These are phyloP conservation scores for Rubia yunnanensis DNA, from an alignment of 257 asterid species.

Conservation along the genomic window DNA sequence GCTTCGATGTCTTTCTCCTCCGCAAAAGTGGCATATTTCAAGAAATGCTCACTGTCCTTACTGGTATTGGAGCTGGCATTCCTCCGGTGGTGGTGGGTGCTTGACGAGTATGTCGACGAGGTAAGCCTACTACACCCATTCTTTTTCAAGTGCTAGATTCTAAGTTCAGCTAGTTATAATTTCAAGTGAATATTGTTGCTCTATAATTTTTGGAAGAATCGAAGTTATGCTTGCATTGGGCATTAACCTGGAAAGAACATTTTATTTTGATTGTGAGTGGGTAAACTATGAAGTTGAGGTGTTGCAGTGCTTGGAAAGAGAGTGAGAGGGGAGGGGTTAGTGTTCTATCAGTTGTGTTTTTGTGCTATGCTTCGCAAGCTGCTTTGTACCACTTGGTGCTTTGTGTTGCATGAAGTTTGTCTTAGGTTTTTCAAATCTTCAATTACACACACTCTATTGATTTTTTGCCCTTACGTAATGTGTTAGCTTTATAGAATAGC, in stretches of 20 bases:
- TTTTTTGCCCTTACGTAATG: too few species aligned
- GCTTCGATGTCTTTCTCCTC: constrained; percentile 44
- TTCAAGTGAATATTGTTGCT: not conserved
- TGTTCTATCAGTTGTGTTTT: not conserved
- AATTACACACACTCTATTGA: too few species aligned
- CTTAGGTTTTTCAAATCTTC: not conserved
- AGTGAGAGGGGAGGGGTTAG: not conserved
- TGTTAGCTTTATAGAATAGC: too few species aligned
- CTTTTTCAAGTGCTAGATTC: not conserved
- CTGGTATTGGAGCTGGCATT: constrained; percentile 30
- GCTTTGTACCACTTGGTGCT: not conserved
- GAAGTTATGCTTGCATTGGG: too few species aligned
- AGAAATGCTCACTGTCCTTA: constrained; percentile 32
- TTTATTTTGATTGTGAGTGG: not conserved
- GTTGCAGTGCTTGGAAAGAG: not conserved
- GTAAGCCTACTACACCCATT: constrained; percentile 20
- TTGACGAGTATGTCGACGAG: constrained; percentile 91
- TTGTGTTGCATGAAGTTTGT: not conserved
- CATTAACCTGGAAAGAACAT: not conserved
- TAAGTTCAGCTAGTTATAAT: not conserved
- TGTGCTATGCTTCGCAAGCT: not conserved
- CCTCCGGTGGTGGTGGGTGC: constrained; percentile 18
- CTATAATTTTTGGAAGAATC: not conserved
- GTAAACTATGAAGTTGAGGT: not conserved
- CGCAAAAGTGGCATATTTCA: constrained; percentile 38